Conservation (phyloP, 768 basidiomycete genomes). For the Rhizopogon salebrosus region DNA sequence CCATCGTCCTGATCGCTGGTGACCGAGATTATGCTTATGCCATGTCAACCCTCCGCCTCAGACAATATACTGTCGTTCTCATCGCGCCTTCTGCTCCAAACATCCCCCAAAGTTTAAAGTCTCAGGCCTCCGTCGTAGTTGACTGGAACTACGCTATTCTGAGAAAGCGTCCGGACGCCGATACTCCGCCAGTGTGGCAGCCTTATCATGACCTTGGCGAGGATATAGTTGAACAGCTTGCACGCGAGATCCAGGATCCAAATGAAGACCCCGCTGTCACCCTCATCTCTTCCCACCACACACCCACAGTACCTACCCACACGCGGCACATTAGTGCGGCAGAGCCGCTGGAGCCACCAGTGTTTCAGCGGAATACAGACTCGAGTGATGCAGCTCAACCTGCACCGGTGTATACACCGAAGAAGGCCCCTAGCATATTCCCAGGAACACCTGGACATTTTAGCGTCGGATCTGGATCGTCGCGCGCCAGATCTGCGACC, state of each 20-base stretch:
- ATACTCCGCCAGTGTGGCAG: slow-evolving; percentile 14
- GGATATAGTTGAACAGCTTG: slow-evolving; percentile 13
- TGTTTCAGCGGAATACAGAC: slow-evolving; percentile 2
- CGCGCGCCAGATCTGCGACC: slow-evolving; percentile 8
- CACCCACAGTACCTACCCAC: background rate
- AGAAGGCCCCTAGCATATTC: slow-evolving; percentile 8
- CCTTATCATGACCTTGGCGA: slow-evolving; percentile 20
- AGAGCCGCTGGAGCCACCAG: slow-evolving; percentile 18
- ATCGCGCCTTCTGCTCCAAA: slow-evolving; percentile 36
- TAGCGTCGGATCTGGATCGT: slow-evolving; percentile 11
- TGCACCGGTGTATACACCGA: background rate
- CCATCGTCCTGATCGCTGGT: slow-evolving; percentile 61
- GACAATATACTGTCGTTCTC: slow-evolving; percentile 48
- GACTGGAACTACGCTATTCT: slow-evolving; percentile 45
- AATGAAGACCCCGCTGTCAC: slow-evolving; percentile 9
- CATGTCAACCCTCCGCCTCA: slow-evolving; percentile 50
- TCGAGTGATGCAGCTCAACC: background rate
- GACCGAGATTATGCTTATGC: slow-evolving; percentile 67
- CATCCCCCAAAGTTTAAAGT: slow-evolving; percentile 41
- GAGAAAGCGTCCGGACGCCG: slow-evolving; percentile 19
- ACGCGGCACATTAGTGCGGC: slow-evolving; percentile 10
- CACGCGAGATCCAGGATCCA: slow-evolving; percentile 14
- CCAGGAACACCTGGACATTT: slow-evolving; percentile 13
- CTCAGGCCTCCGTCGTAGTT: slow-evolving; percentile 48
- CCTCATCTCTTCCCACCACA: slow-evolving; percentile 1